A percentile compares a stretch with the other conserved stretches of the same genome.
phyloP scores from a whole-genome alignment of 2,329 filamentous ascomycete genomes.

The Cytospora piceicola region DNA sequence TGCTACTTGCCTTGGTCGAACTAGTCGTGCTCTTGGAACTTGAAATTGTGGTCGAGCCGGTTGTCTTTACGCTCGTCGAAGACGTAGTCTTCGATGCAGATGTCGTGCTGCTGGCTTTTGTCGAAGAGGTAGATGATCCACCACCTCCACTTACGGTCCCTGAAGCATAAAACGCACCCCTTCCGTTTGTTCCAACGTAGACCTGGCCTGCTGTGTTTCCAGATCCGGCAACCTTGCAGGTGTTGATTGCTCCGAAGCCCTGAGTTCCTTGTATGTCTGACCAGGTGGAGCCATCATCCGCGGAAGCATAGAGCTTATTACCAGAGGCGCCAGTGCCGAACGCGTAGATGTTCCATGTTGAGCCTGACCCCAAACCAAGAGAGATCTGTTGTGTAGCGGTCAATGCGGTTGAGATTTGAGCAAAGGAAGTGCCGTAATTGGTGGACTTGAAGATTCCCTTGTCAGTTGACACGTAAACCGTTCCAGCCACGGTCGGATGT shows the following conservation, averaged over 20 bases:
- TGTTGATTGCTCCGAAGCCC: constrained; percentile 50
- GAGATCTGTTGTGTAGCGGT: constrained; percentile 48
- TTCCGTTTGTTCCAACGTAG: constrained; percentile 55
- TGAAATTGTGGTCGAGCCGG: constrained; percentile 14
- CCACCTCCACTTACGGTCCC: constrained; percentile 33
- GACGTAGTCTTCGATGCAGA: constrained; percentile 12
- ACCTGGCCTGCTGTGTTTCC: constrained; percentile 50
- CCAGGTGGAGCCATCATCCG: constrained; percentile 49
- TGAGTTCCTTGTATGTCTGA: constrained; percentile 51
- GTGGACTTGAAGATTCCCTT: constrained; percentile 58
- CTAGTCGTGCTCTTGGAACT: constrained; percentile 17
- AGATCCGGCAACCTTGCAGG: constrained; percentile 47
- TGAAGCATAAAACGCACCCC: constrained; percentile 48
- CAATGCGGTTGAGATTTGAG: constrained; percentile 42
- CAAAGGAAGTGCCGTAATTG: constrained; percentile 54
- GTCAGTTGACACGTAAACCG: constrained; percentile 62
- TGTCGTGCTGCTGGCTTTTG: constrained; percentile 26
- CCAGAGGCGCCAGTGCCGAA: constrained; percentile 50
- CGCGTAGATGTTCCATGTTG: constrained; percentile 52
- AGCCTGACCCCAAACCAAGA: constrained; percentile 46
- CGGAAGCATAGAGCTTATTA: constrained; percentile 50
- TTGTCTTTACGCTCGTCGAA: constrained; percentile 18
- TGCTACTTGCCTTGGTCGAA: constrained; percentile 30
- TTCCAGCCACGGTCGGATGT: constrained; percentile 61
- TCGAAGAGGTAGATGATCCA: constrained; percentile 20